A percentile compares a stretch with the other conserved stretches of the same genome.
phyloP scores from a whole-genome alignment of 2,329 filamentous ascomycete genomes.

The Magnaporthiopsis rhizophila region DNA sequence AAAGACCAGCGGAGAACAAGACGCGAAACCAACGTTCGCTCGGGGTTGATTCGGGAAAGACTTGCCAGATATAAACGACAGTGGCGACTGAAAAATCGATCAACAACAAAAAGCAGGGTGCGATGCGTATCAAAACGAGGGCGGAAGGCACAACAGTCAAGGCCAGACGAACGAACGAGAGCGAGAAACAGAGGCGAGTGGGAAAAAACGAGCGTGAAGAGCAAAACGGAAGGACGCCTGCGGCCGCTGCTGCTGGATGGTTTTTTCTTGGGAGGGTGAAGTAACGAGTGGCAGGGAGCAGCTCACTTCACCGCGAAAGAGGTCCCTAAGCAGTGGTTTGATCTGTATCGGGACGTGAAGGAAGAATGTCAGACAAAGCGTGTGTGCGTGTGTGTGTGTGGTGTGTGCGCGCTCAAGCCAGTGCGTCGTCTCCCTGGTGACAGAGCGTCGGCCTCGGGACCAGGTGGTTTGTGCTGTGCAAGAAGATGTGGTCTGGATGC shows the following conservation, averaged over 20 bases:
- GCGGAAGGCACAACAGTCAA: slow-evolving; percentile 1
- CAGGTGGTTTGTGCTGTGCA: neutral
- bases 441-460: neutral
- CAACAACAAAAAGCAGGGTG: neutral
- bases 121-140: neutral
- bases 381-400: neutral
- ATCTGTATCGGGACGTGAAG: neutral
- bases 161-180: neutral
- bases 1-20: neutral
- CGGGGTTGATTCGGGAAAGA: neutral
- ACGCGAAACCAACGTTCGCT: neutral
- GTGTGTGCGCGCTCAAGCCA: neutral
- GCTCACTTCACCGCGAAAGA: slow-evolving; percentile 40
- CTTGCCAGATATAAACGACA: slow-evolving; percentile 8
- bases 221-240: slow-evolving; percentile 42
- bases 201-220: neutral
- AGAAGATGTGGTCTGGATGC: neutral
- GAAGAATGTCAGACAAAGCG: neutral
- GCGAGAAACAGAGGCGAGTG: neutral
- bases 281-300: slow-evolving; percentile 30
- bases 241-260: slow-evolving; percentile 28
- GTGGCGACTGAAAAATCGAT: neutral
- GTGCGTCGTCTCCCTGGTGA: neutral
- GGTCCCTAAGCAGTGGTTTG: slow-evolving; percentile 8
- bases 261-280: slow-evolving; percentile 19